Base-by-base conservation (phyloP, 192 early-diverging fungal species). In the Rhizophagus prolifer region DNA sequence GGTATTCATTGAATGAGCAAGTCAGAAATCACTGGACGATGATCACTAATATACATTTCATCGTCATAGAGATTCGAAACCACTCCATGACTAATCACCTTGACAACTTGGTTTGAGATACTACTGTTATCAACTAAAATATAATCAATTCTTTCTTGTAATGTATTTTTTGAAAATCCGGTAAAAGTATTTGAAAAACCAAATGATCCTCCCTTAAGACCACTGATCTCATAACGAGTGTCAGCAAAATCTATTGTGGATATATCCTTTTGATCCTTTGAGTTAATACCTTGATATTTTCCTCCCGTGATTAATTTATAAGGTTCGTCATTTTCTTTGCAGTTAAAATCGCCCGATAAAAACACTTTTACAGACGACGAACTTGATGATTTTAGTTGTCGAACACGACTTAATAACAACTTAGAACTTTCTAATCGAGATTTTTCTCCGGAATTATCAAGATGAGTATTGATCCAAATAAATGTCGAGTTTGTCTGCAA, bases 161-260 rank as follows among this genome's bases (percentile, higher is more conserved):
- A 41, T 30, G 38, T 47, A 31, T 50, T 38, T 2, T 16, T 26
- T 25, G 75, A 78, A 61, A 84, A 84, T 14, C 82, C 78, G 5
- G 82, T 84, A 26, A 84, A 84, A 3, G 81, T 84, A 28, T 75
- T 50, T n/a, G 63, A 21, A 23, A 74, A 50, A n/a, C 82, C 82
- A 72, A 77, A 84, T 13, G 63, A 68, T 41, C 70, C 13, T 81
- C 64, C 25, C 64, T 69, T 25, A 14, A 30, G 30, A 19, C 34
- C 23, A 13, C 1, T 47, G 13, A 84, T 41, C 23, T 79, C 78
- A 76, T 80, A 82, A 30, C 80, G 75, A 36, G 79, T 69, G 70
- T 84, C 82, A 21, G 34, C 7, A 30, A 83, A 83, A 21, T 25
- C 16, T 6, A 70, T 50, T 47, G 25, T 59, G 12, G 54, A 28